A percentile compares a stretch with the other conserved stretches of the same genome.
Evolutionary conservation across 352 stramenopile genomes (phyloP).

Genomic region (Globisporangium okanoganense): DNA sequence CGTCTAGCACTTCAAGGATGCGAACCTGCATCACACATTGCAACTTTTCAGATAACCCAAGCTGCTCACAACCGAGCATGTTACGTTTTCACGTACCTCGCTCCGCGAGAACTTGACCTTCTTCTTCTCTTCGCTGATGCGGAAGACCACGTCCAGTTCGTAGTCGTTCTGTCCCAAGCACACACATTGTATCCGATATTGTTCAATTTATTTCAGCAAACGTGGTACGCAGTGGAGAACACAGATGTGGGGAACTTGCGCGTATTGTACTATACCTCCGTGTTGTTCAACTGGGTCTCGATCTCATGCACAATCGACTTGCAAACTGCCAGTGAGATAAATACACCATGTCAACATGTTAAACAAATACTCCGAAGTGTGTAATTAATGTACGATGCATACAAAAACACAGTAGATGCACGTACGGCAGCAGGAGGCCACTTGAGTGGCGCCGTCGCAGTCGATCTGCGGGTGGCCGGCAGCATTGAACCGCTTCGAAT

Average conservation of each 20-base stretch:
- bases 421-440: conserved; percentile 74
- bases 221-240: not conserved
- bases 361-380: too few relatives aligned
- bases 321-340: conserved; percentile 45
- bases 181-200: not conserved
- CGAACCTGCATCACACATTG: conserved; percentile 34
- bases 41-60: not conserved
- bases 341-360: not conserved
- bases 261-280: conserved; percentile 42
- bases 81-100: conserved; percentile 34
- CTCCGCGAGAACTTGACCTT: conserved; percentile 81
- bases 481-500: conserved; percentile 75
- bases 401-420: too few relatives aligned
- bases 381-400: too few relatives aligned
- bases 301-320: conserved; percentile 81
- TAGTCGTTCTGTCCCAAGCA: conserved; percentile 55
- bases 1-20: conserved; percentile 83
- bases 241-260: not conserved
- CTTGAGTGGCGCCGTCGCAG: conserved; percentile 48
- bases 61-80: not conserved
- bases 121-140: conserved; percentile 87
- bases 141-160: conserved; percentile 81
- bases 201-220: not conserved
- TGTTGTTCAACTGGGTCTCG: conserved; percentile 77
- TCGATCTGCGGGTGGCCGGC: conserved; percentile 56